phyloP scores from a whole-genome alignment of 352 stramenopile species.

The Phytophthora hybrid region DNA sequence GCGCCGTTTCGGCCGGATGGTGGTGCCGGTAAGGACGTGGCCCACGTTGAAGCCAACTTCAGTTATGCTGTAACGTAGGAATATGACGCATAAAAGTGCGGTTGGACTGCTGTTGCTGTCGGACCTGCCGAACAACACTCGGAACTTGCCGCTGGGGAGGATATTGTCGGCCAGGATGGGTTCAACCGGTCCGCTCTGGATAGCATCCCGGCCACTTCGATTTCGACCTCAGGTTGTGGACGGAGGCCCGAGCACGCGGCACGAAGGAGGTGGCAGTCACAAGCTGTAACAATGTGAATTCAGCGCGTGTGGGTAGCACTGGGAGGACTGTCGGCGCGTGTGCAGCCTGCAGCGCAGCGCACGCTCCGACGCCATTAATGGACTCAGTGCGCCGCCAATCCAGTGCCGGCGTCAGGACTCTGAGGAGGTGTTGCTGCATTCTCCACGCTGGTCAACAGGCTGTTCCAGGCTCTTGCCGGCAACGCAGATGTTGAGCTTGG shows the following conservation, averaged over 20 bases:
- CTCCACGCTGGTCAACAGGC: background rate
- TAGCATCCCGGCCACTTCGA: background rate
- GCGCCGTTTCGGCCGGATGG: conserved; percentile 18
- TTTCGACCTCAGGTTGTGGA: background rate
- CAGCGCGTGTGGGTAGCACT: too few species aligned
- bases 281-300: conserved; percentile 8
- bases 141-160: too few species aligned
- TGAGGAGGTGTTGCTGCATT: too few species aligned
- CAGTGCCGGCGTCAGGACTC: background rate
- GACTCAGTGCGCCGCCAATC: background rate
- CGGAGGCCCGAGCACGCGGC: too few species aligned
- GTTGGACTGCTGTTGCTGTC: too few species aligned
- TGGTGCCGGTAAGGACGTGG: background rate
- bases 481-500: background rate
- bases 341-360: background rate
- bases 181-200: background rate
- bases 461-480: too few species aligned
- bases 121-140: too few species aligned
- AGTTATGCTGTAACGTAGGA: too few species aligned
- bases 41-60: too few species aligned
- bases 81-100: too few species aligned
- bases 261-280: background rate
- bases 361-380: conserved; percentile 3
- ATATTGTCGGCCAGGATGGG: background rate
- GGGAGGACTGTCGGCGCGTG: background rate